Conservation (phyloP, 768 basidiomycete genomes). For the Boletus sp. region DNA sequence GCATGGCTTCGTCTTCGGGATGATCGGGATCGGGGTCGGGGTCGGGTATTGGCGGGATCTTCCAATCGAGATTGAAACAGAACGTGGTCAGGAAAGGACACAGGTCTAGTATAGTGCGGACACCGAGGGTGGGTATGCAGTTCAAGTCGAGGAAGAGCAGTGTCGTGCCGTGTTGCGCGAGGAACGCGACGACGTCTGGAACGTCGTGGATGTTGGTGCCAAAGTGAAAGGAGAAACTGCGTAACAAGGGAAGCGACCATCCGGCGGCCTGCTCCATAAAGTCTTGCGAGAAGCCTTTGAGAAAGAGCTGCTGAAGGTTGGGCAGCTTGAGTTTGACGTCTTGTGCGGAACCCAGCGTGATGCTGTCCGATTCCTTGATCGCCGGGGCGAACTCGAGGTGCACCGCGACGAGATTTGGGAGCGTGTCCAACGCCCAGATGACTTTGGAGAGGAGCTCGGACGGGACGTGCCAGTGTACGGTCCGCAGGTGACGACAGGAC, state of each 20-base stretch:
- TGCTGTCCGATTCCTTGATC: conserved; percentile 39
- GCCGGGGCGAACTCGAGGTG: conserved; percentile 49
- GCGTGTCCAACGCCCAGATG: conserved; percentile 67
- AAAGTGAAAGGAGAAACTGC: conserved; percentile 54
- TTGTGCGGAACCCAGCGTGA: conserved; percentile 60
- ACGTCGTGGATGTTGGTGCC: conserved; percentile 39
- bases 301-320: conserved; percentile 58
- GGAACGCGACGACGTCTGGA: conserved; percentile 61
- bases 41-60: conserved; percentile 32
- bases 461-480: conserved; percentile 60
- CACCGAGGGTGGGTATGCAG: conserved; percentile 53
- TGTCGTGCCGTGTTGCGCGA: conserved; percentile 52
- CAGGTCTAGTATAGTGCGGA: conserved; percentile 57
- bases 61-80: conserved; percentile 78
- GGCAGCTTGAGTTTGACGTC: conserved; percentile 54
- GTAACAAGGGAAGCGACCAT: conserved; percentile 65
- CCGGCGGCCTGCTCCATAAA: conserved; percentile 68
- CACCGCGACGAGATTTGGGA: conserved; percentile 54
- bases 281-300: conserved; percentile 59
- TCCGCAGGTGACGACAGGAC: conserved; percentile 52
- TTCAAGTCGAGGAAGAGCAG: conserved; percentile 68
- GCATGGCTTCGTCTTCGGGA: conserved; percentile 29
- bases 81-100: conserved; percentile 64
- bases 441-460: conserved; percentile 57
- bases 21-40: conserved; percentile 16